A percentile compares a stretch with the other conserved stretches of the same genome.
Conservation (phyloP, 805 yeast genomes). For the Wickerhamomyces xylosicus region DNA sequence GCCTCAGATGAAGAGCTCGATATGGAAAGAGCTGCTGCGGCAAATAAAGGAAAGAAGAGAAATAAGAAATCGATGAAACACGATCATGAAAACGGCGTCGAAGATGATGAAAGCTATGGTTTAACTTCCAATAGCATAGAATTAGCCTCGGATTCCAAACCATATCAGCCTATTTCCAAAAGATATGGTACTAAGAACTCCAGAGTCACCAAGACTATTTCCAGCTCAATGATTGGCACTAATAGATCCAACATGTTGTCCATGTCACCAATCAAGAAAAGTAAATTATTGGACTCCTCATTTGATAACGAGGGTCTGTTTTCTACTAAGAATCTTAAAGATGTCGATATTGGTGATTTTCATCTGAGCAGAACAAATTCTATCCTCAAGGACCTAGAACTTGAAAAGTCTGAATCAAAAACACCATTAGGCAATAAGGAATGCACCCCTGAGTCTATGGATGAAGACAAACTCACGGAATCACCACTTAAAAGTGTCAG, state of each 20-base stretch:
- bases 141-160: slow-evolving; percentile 12
- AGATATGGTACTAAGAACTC: background rate
- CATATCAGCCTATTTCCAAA: background rate
- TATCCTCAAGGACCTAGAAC: background rate
- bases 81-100: slow-evolving; percentile 12
- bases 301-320: slow-evolving; percentile 13
- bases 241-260: background rate
- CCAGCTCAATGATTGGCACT: background rate
- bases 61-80: background rate
- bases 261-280: slow-evolving; percentile 2
- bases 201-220: background rate
- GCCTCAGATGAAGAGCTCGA: background rate
- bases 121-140: slow-evolving; percentile 13
- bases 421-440: background rate
- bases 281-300: slow-evolving; percentile 17
- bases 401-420: background rate
- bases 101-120: slow-evolving; percentile 15
- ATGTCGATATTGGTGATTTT: slow-evolving; percentile 1
- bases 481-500: background rate
- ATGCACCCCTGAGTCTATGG: no score
- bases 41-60: background rate
- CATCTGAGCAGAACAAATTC: background rate
- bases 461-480: background rate
- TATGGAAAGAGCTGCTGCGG: no score
- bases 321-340: slow-evolving; percentile 6